Percentiles rank a stretch among this genome's conserved stretches.
Conservation (phyloP, 805 yeast species). For the Cyberlindnera subsufficiens region DNA sequence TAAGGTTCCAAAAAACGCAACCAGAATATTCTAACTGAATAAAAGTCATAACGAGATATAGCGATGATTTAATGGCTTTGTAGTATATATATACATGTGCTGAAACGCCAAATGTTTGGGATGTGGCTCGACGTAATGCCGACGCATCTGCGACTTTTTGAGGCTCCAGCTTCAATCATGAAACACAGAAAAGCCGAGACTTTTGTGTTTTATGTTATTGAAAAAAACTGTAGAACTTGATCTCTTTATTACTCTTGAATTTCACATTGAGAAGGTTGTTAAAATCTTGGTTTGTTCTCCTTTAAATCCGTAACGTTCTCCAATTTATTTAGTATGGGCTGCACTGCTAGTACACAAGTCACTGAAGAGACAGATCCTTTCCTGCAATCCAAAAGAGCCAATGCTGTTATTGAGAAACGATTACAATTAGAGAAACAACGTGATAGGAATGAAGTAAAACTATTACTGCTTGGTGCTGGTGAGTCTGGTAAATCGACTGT, state of each 20-base stretch:
- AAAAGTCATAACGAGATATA: too few relatives aligned
- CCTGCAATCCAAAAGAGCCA: constrained; percentile 45
- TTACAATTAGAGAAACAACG: constrained; percentile 45
- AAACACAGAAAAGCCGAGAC: too few relatives aligned
- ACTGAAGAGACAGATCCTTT: constrained; percentile 43
- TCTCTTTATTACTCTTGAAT: too few relatives aligned
- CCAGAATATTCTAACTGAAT: too few relatives aligned
- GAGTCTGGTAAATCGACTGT: constrained; percentile 95
- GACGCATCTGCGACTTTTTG: too few relatives aligned
- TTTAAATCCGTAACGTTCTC: not conserved
- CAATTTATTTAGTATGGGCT: constrained; percentile 49
- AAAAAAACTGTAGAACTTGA: too few relatives aligned
- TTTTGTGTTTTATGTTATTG: too few relatives aligned
- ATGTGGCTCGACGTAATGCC: too few relatives aligned
- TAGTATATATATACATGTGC: too few relatives aligned
- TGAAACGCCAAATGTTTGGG: too few relatives aligned
- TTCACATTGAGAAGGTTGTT: not conserved
- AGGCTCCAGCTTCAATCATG: too few relatives aligned
- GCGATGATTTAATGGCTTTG: too few relatives aligned
- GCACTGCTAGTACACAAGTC: constrained; percentile 46
- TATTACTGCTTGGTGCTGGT: constrained; percentile 86
- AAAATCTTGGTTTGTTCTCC: not conserved
- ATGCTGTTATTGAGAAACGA: constrained; percentile 61
- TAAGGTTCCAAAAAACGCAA: not conserved
- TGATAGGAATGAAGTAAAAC: constrained; percentile 56